A percentile compares a stretch with the other conserved stretches of the same genome.
Evolutionary conservation across 2,329 filamentous ascomycete genomes (phyloP).

Genomic region (Claviceps africana): DNA sequence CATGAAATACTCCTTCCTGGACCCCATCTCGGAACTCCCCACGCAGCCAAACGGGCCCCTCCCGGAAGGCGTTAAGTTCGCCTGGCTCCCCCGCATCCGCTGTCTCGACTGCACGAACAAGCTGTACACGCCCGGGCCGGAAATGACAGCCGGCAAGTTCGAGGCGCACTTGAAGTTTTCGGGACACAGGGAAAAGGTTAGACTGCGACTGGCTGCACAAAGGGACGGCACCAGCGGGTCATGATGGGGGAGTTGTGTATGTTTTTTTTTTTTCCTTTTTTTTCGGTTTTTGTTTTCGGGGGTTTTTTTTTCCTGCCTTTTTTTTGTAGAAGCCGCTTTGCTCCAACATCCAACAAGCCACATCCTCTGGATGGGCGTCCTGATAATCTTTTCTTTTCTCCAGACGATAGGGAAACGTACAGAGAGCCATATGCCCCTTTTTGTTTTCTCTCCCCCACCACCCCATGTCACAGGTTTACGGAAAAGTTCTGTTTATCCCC

Average conservation of each 20-base stretch:
- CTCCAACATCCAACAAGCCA: neutral
- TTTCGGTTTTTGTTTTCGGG: too few relatives aligned
- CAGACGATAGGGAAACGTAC: too few relatives aligned
- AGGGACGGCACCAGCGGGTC: conserved; percentile 6
- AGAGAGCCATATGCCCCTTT: too few relatives aligned
- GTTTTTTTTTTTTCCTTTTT: neutral
- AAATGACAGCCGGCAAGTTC: conserved; percentile 76
- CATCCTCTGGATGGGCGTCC: neutral
- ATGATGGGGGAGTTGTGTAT: neutral
- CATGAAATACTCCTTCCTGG: conserved; percentile 81
- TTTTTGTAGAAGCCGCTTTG: neutral
- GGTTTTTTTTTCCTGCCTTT: too few relatives aligned
- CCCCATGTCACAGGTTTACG: too few relatives aligned
- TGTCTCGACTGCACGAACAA: conserved; percentile 91
- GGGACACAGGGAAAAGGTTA: conserved; percentile 58
- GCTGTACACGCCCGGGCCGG: conserved; percentile 80
- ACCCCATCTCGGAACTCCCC: conserved; percentile 53
- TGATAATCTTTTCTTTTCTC: neutral
- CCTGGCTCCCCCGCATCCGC: conserved; percentile 77
- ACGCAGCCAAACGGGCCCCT: conserved; percentile 40
- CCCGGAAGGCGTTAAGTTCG: conserved; percentile 55
- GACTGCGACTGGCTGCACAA: conserved; percentile 16
- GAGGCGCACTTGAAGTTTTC: conserved; percentile 84
- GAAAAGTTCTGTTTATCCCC: too few relatives aligned
- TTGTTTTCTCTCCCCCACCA: too few relatives aligned